These are phyloP conservation scores for Cutaneotrichosporon curvatum DNA, from an alignment of 1,284 basidiomycete genomes.

Conservation along the genomic window DNA sequence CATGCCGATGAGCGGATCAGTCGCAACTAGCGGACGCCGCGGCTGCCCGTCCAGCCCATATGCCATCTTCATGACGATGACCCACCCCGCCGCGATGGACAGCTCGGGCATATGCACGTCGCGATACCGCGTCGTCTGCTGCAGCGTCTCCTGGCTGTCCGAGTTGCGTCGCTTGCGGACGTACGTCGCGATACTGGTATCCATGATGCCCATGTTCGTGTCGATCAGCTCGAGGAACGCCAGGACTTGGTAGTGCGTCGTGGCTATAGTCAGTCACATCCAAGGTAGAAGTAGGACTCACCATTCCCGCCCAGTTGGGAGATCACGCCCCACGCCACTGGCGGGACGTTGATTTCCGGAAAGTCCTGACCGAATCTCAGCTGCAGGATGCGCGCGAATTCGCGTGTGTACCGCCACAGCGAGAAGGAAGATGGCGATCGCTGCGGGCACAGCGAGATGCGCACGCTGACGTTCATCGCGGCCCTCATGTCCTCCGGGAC, in stretches of 20 bases:
- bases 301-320: constrained; percentile 66
- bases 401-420: constrained; percentile 16
- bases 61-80: constrained; percentile 70
- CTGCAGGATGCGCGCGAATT: constrained; percentile 21
- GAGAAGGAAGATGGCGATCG: constrained; percentile 18
- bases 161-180: constrained; percentile 32
- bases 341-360: constrained; percentile 70
- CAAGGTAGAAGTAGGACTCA: constrained; percentile 50
- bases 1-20: constrained; percentile 56
- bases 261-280: constrained; percentile 51
- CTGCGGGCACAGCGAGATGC: constrained; percentile 13
- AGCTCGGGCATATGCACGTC: constrained; percentile 63
- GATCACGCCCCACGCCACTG: constrained; percentile 72
- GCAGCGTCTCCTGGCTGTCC: neutral
- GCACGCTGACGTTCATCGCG: constrained; percentile 10
- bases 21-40: constrained; percentile 47
- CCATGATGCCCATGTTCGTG: constrained; percentile 39
- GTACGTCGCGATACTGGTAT: constrained; percentile 29
- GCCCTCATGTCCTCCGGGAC: constrained; percentile 57
- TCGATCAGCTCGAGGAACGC: constrained; percentile 30
- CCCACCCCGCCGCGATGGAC: constrained; percentile 56
- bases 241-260: constrained; percentile 50
- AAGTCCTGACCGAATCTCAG: constrained; percentile 56
- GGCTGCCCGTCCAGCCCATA: constrained; percentile 70
- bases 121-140: constrained; percentile 12